A percentile compares a stretch with the other conserved stretches of the same genome.
Conservation (phyloP, 768 basidiomycete species). For the Suillus weaverae region DNA sequence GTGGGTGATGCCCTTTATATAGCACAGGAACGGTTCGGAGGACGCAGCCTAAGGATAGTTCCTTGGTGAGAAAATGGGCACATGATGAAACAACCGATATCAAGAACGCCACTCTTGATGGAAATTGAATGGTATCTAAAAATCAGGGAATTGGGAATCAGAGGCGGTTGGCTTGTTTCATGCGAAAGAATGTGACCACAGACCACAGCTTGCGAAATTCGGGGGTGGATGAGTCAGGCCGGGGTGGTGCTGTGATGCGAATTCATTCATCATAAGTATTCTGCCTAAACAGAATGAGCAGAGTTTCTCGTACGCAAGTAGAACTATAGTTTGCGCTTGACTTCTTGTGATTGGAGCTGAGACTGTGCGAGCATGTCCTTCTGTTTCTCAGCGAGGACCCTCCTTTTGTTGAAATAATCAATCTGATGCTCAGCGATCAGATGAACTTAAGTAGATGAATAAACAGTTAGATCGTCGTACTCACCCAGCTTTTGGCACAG, state of each 20-base stretch:
- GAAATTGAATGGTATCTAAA: background rate
- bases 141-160: background rate
- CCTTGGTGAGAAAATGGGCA: background rate
- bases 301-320: background rate
- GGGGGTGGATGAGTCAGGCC: background rate
- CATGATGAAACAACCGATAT: background rate
- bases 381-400: constrained; percentile 79
- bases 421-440: constrained; percentile 50
- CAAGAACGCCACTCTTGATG: background rate
- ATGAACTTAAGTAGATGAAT: background rate
- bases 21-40: background rate
- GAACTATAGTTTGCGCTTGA: constrained; percentile 20
- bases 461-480: constrained; percentile 25
- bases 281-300: background rate
- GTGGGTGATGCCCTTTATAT: background rate
- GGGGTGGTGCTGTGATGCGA: background rate
- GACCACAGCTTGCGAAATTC: background rate
- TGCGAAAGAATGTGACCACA: background rate
- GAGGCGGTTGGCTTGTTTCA: constrained; percentile 1
- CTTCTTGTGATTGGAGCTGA: constrained; percentile 36
- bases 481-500: constrained; percentile 90
- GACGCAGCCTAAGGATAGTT: background rate
- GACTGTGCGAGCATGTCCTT: constrained; percentile 62
- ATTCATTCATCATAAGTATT: background rate
- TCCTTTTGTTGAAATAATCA: constrained; percentile 91